Evolutionary conservation across 768 basidiomycete genomes (phyloP).

Genomic region (Agaricus subrufescens): DNA sequence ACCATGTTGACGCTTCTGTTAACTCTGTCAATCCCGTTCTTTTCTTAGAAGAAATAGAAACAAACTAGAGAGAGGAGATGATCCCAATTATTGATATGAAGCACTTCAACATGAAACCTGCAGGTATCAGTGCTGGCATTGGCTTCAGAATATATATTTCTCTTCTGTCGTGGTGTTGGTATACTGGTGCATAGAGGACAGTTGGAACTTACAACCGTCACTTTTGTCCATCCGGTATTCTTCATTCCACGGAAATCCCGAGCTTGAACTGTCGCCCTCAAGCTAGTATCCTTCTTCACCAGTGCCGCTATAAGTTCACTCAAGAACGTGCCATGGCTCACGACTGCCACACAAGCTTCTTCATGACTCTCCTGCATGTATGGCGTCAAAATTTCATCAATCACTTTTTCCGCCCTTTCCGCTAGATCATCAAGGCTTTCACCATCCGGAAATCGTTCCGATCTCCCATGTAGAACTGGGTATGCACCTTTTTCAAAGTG

Average conservation of each 20-base stretch:
- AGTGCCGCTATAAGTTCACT: slow-evolving; percentile 52
- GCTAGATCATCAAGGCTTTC: slow-evolving; percentile 66
- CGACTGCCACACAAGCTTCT: slow-evolving; percentile 49
- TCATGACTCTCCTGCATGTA: slow-evolving; percentile 40
- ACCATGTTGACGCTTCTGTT: slow-evolving; percentile 58
- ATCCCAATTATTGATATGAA: slow-evolving; percentile 48
- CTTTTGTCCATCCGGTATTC: slow-evolving; percentile 70
- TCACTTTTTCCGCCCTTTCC: slow-evolving; percentile 43
- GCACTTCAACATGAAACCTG: slow-evolving; percentile 36
- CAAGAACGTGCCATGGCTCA: slow-evolving; percentile 76
- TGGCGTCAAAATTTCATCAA: slow-evolving; percentile 51
- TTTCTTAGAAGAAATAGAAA: slow-evolving; percentile 7
- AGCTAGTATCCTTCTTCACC: slow-evolving; percentile 25
- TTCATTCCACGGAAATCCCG: slow-evolving; percentile 40
- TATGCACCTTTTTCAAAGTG: slow-evolving; percentile 51
- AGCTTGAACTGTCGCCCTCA: background rate
- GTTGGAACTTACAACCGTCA: slow-evolving; percentile 31
- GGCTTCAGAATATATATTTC: background rate
- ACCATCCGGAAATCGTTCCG: slow-evolving; percentile 61
- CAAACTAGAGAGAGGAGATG: slow-evolving; percentile 58
- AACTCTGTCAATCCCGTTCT: background rate
- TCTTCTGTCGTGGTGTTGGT: background rate
- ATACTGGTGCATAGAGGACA: slow-evolving; percentile 12
- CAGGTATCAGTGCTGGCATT: slow-evolving; percentile 8
- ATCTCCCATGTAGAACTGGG: slow-evolving; percentile 40